phyloP scores from a whole-genome alignment of 441 rosid genomes.

The Metrosideros polymorpha region DNA sequence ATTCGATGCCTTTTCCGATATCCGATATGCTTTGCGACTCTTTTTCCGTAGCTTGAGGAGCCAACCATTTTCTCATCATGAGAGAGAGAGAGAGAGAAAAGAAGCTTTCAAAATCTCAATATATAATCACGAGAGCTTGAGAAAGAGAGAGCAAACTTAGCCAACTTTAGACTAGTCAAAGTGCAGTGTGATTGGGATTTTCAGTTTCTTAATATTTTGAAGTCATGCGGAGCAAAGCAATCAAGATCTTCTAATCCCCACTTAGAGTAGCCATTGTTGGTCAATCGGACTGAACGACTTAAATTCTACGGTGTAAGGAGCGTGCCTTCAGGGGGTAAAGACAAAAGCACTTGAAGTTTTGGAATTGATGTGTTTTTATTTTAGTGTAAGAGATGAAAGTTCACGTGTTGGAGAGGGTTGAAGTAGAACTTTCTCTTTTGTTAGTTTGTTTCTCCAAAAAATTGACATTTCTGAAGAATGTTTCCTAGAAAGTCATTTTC shows the following conservation, averaged over 20 bases:
- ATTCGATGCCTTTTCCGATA: neutral
- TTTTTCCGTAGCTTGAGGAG: neutral
- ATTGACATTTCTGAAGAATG: neutral
- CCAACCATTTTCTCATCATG: neutral
- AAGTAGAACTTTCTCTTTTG: neutral
- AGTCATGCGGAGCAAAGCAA: neutral
- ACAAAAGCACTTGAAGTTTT: neutral
- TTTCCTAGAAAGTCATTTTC: neutral
- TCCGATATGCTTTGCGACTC: neutral
- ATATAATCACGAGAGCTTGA: neutral
- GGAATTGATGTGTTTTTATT: neutral
- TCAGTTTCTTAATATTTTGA: neutral
- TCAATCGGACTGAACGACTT: neutral
- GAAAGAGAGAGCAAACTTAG: neutral
- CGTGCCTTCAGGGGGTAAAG: neutral
- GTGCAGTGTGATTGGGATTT: neutral
- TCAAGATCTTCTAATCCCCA: neutral
- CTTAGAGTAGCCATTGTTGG: neutral
- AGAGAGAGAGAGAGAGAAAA: neutral
- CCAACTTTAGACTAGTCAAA: neutral
- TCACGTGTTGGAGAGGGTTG: neutral
- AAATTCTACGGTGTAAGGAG: neutral
- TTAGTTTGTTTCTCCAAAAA: neutral
- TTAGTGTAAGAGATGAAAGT: neutral
- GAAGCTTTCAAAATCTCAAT: neutral